These are phyloP conservation scores for Tolypocladium cylindrosporum DNA, from an alignment of 2,329 filamentous ascomycete species.

Conservation along the genomic window DNA sequence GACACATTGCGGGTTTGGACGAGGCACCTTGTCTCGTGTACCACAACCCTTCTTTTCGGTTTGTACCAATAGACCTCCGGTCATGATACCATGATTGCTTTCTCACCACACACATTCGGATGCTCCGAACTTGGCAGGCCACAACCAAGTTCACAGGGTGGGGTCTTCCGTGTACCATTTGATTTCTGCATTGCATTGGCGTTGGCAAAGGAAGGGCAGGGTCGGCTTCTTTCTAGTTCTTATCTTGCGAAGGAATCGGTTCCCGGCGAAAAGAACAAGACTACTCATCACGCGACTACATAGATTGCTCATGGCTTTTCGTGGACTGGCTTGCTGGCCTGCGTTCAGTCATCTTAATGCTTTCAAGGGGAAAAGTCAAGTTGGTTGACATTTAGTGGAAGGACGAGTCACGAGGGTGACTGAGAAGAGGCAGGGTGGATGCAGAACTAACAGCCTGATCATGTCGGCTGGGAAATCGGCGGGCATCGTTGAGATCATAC, in stretches of 20 bases:
- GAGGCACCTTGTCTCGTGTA: slow-evolving; percentile 7
- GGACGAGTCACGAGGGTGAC: slow-evolving; percentile 1
- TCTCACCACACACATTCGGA: slow-evolving; percentile 5
- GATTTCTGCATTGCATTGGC: slow-evolving; percentile 46
- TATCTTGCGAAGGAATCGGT: slow-evolving; percentile 18
- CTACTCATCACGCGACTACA: slow-evolving; percentile 26
- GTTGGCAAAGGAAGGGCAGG: slow-evolving; percentile 32
- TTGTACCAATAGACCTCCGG: slow-evolving; percentile 32
- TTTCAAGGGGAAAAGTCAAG: slow-evolving; percentile 14
- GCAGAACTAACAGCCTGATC: background rate
- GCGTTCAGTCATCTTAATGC: slow-evolving; percentile 17
- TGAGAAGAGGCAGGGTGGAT: background rate
- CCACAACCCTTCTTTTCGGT: slow-evolving; percentile 12
- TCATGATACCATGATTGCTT: slow-evolving; percentile 39
- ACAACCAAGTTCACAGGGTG: slow-evolving; percentile 7
- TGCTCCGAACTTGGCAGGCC: slow-evolving; percentile 12
- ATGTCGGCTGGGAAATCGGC: background rate
- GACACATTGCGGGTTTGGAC: slow-evolving; percentile 8
- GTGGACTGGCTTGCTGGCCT: slow-evolving; percentile 3
- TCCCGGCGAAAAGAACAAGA: slow-evolving; percentile 25
- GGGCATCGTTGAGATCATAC: background rate
- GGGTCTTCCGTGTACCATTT: slow-evolving; percentile 26
- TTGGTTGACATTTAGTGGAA: slow-evolving; percentile 7
- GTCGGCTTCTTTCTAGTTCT: slow-evolving; percentile 16
- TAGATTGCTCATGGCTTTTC: slow-evolving; percentile 27